Percentiles rank a stretch among this genome's conserved stretches.
Evolutionary conservation across 805 yeast species (phyloP).

Genomic region (Scheffersomyces lignosus): DNA sequence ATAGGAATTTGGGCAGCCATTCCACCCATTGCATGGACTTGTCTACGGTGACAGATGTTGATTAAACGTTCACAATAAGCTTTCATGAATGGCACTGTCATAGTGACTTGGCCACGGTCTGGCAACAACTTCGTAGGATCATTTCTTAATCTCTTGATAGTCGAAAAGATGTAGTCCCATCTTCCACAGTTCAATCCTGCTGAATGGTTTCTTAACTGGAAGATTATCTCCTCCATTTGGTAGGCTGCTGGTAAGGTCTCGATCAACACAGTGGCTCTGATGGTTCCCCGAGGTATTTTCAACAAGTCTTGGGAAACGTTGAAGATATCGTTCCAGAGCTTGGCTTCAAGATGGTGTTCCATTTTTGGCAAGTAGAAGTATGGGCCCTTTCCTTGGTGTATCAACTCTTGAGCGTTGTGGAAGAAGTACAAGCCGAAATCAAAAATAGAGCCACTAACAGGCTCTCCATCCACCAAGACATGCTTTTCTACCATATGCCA

Average conservation of each 20-base stretch:
- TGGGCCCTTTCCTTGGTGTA: constrained; percentile 18
- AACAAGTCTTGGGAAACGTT: constrained; percentile 19
- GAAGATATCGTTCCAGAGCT: constrained; percentile 21
- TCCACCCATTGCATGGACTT: constrained; percentile 26
- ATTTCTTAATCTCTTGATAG: constrained; percentile 17
- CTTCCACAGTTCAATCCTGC: constrained; percentile 23
- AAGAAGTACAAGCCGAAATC: constrained; percentile 21
- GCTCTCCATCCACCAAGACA: constrained; percentile 18
- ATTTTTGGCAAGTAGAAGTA: constrained; percentile 22
- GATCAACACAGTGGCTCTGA: constrained; percentile 20
- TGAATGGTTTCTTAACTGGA: constrained; percentile 18
- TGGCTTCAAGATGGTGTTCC: constrained; percentile 24
- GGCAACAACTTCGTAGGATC: constrained; percentile 19
- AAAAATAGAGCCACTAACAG: constrained; percentile 18
- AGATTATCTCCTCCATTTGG: constrained; percentile 25
- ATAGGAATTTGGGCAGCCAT: constrained; percentile 27
- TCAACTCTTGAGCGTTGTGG: constrained; percentile 16
- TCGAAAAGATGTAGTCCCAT: constrained; percentile 24
- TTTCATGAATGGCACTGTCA: constrained; percentile 20
- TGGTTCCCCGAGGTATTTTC: constrained; percentile 18
- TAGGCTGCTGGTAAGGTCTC: constrained; percentile 23
- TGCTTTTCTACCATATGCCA: constrained; percentile 25
- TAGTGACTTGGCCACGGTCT: constrained; percentile 19
- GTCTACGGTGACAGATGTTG: constrained; percentile 20
- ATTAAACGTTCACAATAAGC: constrained; percentile 19